Evolutionary conservation across 2,329 filamentous ascomycete species (phyloP).

Genomic region (Fusarium sp.): DNA sequence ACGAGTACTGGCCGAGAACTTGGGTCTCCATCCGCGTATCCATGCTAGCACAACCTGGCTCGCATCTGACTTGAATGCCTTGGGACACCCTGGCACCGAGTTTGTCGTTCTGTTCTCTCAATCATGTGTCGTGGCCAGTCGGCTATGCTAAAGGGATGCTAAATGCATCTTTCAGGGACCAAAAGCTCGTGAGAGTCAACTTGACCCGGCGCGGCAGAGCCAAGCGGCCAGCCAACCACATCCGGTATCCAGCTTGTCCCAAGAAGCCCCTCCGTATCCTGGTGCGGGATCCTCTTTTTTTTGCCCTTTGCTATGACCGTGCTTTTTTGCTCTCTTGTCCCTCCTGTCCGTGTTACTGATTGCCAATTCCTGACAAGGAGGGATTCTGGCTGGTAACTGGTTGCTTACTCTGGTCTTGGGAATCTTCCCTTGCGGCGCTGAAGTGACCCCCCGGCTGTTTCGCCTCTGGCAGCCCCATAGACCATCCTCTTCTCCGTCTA

Average conservation of each 20-base stretch:
- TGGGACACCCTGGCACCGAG: neutral
- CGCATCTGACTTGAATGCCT: neutral
- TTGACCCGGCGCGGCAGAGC: slow-evolving; percentile 1
- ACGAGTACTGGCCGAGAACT: slow-evolving; percentile 21
- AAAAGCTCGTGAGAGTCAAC: slow-evolving; percentile 17
- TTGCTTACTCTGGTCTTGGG: slow-evolving; percentile 6
- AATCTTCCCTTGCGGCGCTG: slow-evolving; percentile 21
- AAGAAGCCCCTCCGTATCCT: slow-evolving; percentile 20
- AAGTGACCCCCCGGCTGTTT: slow-evolving; percentile 14
- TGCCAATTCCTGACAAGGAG: slow-evolving; percentile 7
- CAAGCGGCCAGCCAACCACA: slow-evolving; percentile 28
- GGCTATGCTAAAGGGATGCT: neutral
- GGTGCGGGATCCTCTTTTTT: slow-evolving; percentile 18
- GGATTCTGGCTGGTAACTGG: slow-evolving; percentile 20
- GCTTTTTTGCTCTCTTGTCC: slow-evolving; percentile 15
- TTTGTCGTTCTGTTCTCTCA: neutral
- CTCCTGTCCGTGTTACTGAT: slow-evolving; percentile 18
- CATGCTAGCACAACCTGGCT: slow-evolving; percentile 11
- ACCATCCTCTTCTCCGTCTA: slow-evolving; percentile 16
- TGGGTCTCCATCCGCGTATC: slow-evolving; percentile 22
- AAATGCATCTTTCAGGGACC: slow-evolving; percentile 18
- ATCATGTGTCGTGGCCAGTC: slow-evolving; percentile 6
- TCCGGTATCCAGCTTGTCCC: slow-evolving; percentile 4
- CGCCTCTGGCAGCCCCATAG: slow-evolving; percentile 15
- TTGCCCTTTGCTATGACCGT: slow-evolving; percentile 12